A percentile compares a stretch with the other conserved stretches of the same genome.
These are phyloP conservation scores for Ormosia semicastrata DNA, from an alignment of 306 rosid species.

Conservation along the genomic window DNA sequence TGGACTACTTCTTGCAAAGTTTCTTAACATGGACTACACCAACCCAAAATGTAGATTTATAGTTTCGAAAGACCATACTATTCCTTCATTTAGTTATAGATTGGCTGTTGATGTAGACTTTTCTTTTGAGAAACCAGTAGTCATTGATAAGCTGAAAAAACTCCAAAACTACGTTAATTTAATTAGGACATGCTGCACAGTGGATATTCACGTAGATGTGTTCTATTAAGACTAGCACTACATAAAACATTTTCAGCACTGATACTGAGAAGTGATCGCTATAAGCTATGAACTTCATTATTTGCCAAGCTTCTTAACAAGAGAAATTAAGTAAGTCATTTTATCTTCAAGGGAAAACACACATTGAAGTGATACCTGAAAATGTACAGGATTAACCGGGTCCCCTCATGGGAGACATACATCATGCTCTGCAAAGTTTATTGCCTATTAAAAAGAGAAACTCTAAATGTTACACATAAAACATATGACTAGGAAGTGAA, in stretches of 20 bases:
- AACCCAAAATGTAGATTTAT: not conserved
- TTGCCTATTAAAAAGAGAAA: constrained; percentile 11
- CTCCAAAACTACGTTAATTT: not conserved
- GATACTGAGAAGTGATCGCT: constrained; percentile 8
- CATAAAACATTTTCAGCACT: not conserved
- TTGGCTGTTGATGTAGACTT: not conserved
- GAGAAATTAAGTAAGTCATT: not conserved
- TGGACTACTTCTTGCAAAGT: not conserved
- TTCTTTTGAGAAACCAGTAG: not conserved
- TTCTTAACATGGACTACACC: not conserved
- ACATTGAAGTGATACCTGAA: constrained; percentile 9
- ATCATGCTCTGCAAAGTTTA: constrained; percentile 16
- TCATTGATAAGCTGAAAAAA: constrained; percentile 8
- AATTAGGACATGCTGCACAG: not conserved
- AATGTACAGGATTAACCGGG: constrained; percentile 13
- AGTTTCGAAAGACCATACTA: not conserved
- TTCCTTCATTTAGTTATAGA: constrained; percentile 7
- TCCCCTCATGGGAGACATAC: constrained; percentile 32
- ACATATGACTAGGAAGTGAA: constrained; percentile 7
- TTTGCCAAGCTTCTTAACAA: no score
- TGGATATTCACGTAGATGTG: not conserved
- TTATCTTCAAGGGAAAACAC: constrained; percentile 16
- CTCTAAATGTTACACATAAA: constrained; percentile 12
- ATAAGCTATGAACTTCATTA: not conserved
- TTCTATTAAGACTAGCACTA: not conserved